Base-by-base conservation (phyloP, 2,329 filamentous ascomycete genomes). In the Cercospora nicotianae region DNA sequence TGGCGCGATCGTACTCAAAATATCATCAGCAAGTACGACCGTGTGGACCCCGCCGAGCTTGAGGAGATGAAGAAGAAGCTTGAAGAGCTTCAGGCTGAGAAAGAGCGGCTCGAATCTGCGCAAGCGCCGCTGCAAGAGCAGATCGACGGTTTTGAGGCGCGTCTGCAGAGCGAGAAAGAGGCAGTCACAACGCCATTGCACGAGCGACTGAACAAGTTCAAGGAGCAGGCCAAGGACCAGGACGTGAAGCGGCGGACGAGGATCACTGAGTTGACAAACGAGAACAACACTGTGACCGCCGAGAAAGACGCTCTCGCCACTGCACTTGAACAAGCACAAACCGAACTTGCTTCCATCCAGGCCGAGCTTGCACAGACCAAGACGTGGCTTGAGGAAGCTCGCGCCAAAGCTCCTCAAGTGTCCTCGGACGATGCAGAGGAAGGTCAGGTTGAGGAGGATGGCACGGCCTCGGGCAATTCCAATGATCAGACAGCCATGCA, bases 1-100 rank as follows among this genome's bases (percentile, higher is more conserved):
- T 97, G 94, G 92, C 93, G 97, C 80, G 94, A 97, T 83, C 90
- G 95, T 26, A 96, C 93, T 1, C 93, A 98, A 77, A 92, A 96
- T 73, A 97, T 99, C 69, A 87, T 99, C 61, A 93, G 93, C 72
- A 97, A 97, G 78, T 97, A 98, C 77, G 94, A 97, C 73, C 92
- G 94, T 65, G 92, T 96, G 63, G 95, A 99, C 77, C 94, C 95
- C 53, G 92, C 92, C 3, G 94, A 98, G 76, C 87, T 97, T 77
- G 94, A 98, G 74, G 89, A 91, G 68, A 86, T 99, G 67, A 97
- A 95, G 82, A 88, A 91, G 76, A 89, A 90, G 67, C 87, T 97
- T 63, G 82, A 87, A 16, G 77, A 77, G 26, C 72, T 83, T 55
- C 76, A 86, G 64, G 78, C 79, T 4, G 89, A 93, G 73, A 82